Evolutionary conservation across 2,329 filamentous ascomycete genomes (phyloP).

Genomic region (Claviceps capensis): DNA sequence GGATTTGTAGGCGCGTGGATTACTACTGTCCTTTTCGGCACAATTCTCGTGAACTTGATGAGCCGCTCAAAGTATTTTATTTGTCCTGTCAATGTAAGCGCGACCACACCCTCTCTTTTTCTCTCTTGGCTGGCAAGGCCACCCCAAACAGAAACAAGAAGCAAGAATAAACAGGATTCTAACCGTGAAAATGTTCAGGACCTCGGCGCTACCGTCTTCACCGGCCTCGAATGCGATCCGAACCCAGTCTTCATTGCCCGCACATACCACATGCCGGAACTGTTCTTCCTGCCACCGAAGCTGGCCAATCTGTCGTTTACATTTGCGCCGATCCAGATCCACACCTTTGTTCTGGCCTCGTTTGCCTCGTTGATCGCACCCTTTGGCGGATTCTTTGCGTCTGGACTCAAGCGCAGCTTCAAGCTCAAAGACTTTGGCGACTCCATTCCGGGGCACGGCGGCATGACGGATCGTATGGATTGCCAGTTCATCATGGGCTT

Average conservation of each 20-base stretch:
- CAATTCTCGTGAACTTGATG: conserved; percentile 68
- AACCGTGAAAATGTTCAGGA: conserved; percentile 31
- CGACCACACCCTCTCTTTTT: background rate
- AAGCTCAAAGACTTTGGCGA: conserved; percentile 99
- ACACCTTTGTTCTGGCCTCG: conserved; percentile 77
- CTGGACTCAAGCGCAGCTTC: conserved; percentile 93
- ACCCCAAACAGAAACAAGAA: background rate
- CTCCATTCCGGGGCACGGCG: conserved; percentile 92
- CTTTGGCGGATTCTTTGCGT: conserved; percentile 96
- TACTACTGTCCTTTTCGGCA: conserved; percentile 79
- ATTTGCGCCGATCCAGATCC: conserved; percentile 81
- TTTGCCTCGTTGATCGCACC: conserved; percentile 95
- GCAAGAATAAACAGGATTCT: background rate
- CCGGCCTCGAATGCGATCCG: conserved; percentile 73
- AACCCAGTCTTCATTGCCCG: conserved; percentile 84
- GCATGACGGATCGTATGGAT: conserved; percentile 98
- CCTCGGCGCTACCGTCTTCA: conserved; percentile 84
- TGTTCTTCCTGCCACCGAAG: conserved; percentile 54
- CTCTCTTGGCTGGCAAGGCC: background rate
- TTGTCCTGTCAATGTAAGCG: conserved; percentile 73
- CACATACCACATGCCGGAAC: conserved; percentile 57
- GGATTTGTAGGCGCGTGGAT: conserved; percentile 95
- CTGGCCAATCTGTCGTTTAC: conserved; percentile 49
- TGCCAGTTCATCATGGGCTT: conserved; percentile 99
- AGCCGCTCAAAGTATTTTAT: conserved; percentile 94